Base-by-base conservation (phyloP, 2,329 filamentous ascomycete species). In the Claviceps citrina region DNA sequence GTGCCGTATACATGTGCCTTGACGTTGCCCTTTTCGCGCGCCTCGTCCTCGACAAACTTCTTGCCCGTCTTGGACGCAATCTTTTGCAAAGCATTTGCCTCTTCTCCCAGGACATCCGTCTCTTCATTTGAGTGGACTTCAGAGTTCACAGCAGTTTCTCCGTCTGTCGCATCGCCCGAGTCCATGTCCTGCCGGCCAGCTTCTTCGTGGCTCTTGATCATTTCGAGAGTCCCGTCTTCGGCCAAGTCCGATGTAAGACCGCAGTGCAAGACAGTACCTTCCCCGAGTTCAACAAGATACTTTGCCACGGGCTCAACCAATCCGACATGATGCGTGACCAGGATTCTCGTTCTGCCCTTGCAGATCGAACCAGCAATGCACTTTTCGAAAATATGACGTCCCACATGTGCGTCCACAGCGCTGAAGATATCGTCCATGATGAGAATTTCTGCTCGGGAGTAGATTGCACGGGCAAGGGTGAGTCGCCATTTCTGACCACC, bases 381-480 rank as follows among this genome's bases (percentile, higher is more conserved):
- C 42, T 83, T 71, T 47, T 87, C 81, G 47, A 83, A 85, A 36
- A 89, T 78, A 50, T 84, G 80, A 22, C 81, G 73, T 13, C 83
- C 84, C 24, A 86, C 83, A 51, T 87, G 81, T 3, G 82, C 79
- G 56, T 93, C 84, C 7, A 91, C 75, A 8, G 84, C 78, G 52
- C 79, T 84, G 56, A 93, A 87, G 31, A 89, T 83, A 52, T 93
- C 84, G 54, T 93, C 84, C 50, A 91, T 67, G 15, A 91, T 64
- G 5, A 93, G 63, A 45, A 86, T 78, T 0, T 80, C 78, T 1
- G 81, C 82, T 12, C 83, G 69, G 2, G 82, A 87, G 56, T 91
- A 91, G 15, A 91, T 65, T 1, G 84, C 83, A 35, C 84, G 68
- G 2, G 84, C 84, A 48, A 93, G 76, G 0, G 81, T 84, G 25